Conservation (phyloP, 257 asterid genomes). For the Misopates orontium region DNA sequence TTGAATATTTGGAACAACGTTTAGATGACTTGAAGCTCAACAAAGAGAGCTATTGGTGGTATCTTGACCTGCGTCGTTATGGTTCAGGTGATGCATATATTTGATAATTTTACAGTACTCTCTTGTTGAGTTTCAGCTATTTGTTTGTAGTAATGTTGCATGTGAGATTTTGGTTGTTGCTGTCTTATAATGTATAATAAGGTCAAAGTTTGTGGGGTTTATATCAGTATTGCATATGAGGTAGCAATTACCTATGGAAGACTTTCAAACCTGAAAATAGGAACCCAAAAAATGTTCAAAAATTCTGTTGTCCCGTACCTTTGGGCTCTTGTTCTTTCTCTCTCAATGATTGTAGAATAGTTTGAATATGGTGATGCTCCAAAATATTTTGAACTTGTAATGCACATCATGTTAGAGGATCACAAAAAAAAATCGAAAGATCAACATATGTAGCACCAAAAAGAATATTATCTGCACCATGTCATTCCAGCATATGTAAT, state of each 20-base stretch:
- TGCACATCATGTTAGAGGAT: no score
- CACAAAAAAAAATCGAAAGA: no score
- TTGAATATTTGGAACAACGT: constrained; percentile 73
- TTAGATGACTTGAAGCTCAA: constrained; percentile 82
- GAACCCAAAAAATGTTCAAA: neutral
- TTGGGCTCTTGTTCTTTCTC: neutral
- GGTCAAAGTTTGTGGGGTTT: neutral
- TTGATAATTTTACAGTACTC: neutral
- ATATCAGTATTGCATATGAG: neutral
- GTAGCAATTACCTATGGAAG: neutral
- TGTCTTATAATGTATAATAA: constrained; percentile 7
- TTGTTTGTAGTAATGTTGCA: neutral
- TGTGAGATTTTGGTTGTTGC: neutral
- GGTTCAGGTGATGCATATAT: constrained; percentile 76
- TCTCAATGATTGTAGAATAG: neutral
- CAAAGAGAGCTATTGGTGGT: constrained; percentile 99
- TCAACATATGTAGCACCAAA: no score
- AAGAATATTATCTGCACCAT: no score
- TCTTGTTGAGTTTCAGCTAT: constrained; percentile 8
- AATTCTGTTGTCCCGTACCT: neutral
- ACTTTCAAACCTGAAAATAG: constrained; percentile 1
- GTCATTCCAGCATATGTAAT: no score
- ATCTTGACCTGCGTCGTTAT: constrained; percentile 92
- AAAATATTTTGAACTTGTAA: no score
- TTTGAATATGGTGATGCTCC: no score